These are phyloP conservation scores for Hyaloscypha variabilis DNA, from an alignment of 495 filamentous ascomycete genomes.

Conservation along the genomic window DNA sequence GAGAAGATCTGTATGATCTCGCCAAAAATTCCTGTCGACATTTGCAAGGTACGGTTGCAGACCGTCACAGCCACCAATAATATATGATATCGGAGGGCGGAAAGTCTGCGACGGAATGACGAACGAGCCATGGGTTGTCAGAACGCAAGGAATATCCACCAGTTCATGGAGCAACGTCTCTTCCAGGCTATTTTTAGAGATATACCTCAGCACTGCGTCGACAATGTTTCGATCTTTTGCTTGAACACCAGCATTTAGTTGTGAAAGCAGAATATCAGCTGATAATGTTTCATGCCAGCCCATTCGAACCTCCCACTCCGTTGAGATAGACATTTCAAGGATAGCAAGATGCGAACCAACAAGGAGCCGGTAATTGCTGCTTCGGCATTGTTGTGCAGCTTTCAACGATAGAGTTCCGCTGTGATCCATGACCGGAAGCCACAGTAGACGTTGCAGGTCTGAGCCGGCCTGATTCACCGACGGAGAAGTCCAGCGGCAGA, in stretches of 20 bases:
- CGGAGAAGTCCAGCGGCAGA: constrained; percentile 3
- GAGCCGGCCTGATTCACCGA: not conserved
- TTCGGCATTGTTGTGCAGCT: constrained; percentile 30
- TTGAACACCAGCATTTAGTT: constrained; percentile 30
- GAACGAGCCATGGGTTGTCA: constrained; percentile 17
- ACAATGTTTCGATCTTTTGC: constrained; percentile 26
- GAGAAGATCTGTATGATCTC: constrained; percentile 30
- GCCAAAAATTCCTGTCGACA: constrained; percentile 28
- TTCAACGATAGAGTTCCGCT: constrained; percentile 19
- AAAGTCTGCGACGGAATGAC: constrained; percentile 24
- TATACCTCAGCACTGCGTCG: constrained; percentile 30
- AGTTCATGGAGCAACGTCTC: constrained; percentile 22
- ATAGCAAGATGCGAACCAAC: constrained; percentile 33
- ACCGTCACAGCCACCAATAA: constrained; percentile 9
- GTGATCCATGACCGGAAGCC: constrained; percentile 35
- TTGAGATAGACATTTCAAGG: constrained; percentile 23
- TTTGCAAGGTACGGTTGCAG: constrained; percentile 31
- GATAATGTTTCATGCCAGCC: constrained; percentile 35
- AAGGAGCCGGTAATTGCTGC: constrained; percentile 26
- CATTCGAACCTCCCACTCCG: constrained; percentile 34
- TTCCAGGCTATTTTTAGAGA: constrained; percentile 16
- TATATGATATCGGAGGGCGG: constrained; percentile 4
- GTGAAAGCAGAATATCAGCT: constrained; percentile 25
- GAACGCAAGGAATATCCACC: constrained; percentile 27
- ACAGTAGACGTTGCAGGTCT: constrained; percentile 23